Percentiles rank a stretch among this genome's conserved stretches.
These are phyloP conservation scores for Solanum gandarillasii DNA, from an alignment of 257 asterid genomes.

Conservation along the genomic window DNA sequence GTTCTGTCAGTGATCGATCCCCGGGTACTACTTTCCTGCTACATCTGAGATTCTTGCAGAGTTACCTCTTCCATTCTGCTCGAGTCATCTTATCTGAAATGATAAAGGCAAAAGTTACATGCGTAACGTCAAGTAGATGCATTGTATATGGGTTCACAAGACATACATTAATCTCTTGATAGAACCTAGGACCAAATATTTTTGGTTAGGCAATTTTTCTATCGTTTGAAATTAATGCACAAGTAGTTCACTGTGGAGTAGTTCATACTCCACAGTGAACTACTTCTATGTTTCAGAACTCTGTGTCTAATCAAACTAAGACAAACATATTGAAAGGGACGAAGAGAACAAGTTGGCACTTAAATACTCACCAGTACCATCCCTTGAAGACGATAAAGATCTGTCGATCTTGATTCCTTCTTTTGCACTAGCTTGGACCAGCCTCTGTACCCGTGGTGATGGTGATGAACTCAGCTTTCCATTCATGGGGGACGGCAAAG, in stretches of 20 bases:
- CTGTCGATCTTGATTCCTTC: conserved; percentile 32
- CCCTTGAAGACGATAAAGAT: conserved; percentile 41
- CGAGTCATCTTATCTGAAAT: conserved; percentile 20
- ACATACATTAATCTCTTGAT: neutral
- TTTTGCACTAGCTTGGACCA: conserved; percentile 35
- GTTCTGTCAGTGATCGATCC: neutral
- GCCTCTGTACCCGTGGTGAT: conserved; percentile 39
- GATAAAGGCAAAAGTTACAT: neutral
- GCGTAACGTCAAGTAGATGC: neutral
- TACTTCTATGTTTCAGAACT: neutral
- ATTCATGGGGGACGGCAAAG: conserved; percentile 38
- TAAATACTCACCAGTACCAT: conserved; percentile 11
- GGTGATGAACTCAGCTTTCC: conserved; percentile 39
- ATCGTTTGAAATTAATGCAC: neutral
- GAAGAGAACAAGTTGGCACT: neutral
- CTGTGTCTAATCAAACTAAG: neutral
- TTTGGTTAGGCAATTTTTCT: neutral
- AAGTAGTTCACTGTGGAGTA: too few species aligned
- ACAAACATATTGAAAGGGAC: neutral
- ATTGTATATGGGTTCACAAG: neutral
- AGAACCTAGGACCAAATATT: neutral
- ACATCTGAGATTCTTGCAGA: neutral
- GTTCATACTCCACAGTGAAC: neutral
- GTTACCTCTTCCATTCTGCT: conserved; percentile 26
- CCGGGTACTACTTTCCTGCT: neutral